A percentile compares a stretch with the other conserved stretches of the same genome.
These are phyloP conservation scores for Kodamaea kaohsiungensis DNA, from an alignment of 805 yeast species.

Conservation along the genomic window DNA sequence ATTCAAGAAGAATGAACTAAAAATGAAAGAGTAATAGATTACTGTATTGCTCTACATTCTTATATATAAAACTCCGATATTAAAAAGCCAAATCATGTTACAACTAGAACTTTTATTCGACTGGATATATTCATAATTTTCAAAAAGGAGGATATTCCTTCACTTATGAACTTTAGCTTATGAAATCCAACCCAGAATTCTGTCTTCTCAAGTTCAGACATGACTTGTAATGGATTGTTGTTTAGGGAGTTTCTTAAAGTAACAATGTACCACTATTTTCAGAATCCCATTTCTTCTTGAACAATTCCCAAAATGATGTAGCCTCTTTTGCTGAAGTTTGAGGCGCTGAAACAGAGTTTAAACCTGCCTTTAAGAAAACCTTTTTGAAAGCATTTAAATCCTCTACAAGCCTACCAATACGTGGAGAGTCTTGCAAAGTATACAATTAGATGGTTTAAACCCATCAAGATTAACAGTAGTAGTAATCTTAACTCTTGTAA, in stretches of 20 bases:
- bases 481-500: conserved; percentile 41
- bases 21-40: no score
- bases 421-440: conserved; percentile 38
- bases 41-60: no score
- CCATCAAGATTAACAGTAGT: conserved; percentile 54
- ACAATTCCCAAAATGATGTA: conserved; percentile 55
- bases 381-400: conserved; percentile 62
- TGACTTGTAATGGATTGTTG: not conserved
- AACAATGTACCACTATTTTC: conserved; percentile 51
- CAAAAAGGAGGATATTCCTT: no score
- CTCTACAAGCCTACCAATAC: conserved; percentile 52
- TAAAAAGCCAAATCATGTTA: no score
- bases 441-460: conserved; percentile 59
- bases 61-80: no score
- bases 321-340: conserved; percentile 47
- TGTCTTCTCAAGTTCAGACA: conserved; percentile 1
- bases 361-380: conserved; percentile 47
- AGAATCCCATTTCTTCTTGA: conserved; percentile 49
- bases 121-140: no score
- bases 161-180: no score
- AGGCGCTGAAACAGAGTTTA: conserved; percentile 36
- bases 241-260: conserved; percentile 32
- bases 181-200: conserved; percentile 9
- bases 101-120: no score
- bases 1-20: no score